These are phyloP conservation scores for Nannochloropsis oceanica DNA, from an alignment of 108 stramenopile genomes.

Conservation along the genomic window DNA sequence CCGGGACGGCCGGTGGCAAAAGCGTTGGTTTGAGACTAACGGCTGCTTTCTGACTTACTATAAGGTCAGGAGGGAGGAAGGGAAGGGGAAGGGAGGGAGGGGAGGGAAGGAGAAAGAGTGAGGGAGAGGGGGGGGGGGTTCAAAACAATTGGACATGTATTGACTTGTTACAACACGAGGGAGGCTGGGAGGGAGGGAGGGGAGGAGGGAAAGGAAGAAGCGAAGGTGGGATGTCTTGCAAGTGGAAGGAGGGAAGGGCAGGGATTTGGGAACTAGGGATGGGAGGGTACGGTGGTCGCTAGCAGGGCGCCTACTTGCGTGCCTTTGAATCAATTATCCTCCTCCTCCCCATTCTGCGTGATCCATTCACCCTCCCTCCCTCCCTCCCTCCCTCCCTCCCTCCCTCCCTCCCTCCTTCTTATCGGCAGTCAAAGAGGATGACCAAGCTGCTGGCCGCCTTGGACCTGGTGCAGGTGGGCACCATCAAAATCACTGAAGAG, in stretches of 20 bases:
- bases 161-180: background rate
- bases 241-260: background rate
- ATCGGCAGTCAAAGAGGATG: constrained; percentile 53
- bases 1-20: constrained; percentile 90
- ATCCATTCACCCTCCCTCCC: background rate
- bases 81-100: background rate
- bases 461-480: constrained; percentile 40
- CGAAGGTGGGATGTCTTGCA: background rate
- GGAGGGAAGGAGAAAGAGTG: background rate
- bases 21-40: constrained; percentile 88
- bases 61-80: constrained; percentile 37
- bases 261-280: background rate
- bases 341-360: background rate
- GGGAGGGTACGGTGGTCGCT: too few relatives aligned
- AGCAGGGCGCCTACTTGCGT: background rate
- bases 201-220: background rate
- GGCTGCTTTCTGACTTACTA: constrained; percentile 88
- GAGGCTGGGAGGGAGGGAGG: background rate
- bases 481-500: constrained; percentile 18
- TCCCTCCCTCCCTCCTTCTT: background rate
- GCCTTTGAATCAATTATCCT: background rate
- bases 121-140: background rate
- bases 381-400: background rate
- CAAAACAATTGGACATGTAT: background rate
- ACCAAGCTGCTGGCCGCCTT: constrained; percentile 52